phyloP scores from a whole-genome alignment of 208 protist species.

The Trypanosoma congolense region DNA sequence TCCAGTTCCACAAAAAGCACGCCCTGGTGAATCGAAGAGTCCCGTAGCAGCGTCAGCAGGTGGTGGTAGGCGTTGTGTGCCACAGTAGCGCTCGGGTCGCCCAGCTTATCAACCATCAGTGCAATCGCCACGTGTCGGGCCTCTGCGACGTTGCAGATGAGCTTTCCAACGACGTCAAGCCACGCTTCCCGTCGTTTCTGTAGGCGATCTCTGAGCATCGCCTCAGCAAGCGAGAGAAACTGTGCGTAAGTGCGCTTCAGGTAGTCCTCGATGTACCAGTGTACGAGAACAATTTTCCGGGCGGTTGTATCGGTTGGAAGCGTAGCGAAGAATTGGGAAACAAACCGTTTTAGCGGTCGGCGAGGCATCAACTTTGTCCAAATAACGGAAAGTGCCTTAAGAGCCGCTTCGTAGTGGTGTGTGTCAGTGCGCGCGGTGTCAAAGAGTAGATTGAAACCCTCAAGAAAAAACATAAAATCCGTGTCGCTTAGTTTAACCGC shows the following conservation, averaged over 20 bases:
- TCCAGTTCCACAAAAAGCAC: constrained; percentile 87
- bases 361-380: constrained; percentile 85
- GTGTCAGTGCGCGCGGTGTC: constrained; percentile 85
- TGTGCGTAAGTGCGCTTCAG: constrained; percentile 87
- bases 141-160: constrained; percentile 82
- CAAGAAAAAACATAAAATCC: constrained; percentile 90
- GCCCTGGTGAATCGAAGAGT: constrained; percentile 82
- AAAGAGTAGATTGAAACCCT: constrained; percentile 86
- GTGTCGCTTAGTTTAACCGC: constrained; percentile 87
- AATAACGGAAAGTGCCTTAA: constrained; percentile 82
- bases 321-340: constrained; percentile 88
- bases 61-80: constrained; percentile 87
- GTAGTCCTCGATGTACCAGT: constrained; percentile 91
- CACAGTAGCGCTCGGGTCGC: constrained; percentile 65
- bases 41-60: constrained; percentile 69
- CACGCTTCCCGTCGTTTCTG: constrained; percentile 81
- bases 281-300: constrained; percentile 69
- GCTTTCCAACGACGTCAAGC: constrained; percentile 82
- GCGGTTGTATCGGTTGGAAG: constrained; percentile 66
- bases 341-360: constrained; percentile 83
- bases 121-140: constrained; percentile 68
- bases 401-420: constrained; percentile 87
- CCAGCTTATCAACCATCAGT: constrained; percentile 91
- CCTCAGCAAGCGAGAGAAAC: constrained; percentile 81
- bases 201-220: constrained; percentile 86